Evolutionary conservation across 2,329 filamentous ascomycete species (phyloP).

Genomic region (Stenocarpella maydis): DNA sequence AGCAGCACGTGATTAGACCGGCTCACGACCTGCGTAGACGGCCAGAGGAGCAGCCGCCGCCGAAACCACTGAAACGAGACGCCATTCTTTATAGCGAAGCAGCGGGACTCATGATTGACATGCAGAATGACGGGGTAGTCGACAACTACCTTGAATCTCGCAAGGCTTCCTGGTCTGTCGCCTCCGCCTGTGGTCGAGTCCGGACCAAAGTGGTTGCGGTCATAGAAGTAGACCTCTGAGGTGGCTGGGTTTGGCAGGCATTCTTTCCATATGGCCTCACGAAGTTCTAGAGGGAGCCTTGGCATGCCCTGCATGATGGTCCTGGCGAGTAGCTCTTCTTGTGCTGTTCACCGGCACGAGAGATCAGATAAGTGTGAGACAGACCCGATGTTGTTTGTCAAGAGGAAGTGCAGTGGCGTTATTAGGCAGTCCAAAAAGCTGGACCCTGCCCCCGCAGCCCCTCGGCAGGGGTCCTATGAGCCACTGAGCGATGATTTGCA

Average conservation of each 20-base stretch:
- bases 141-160: slow-evolving; percentile 18
- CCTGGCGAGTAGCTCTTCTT: not conserved
- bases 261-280: slow-evolving; percentile 6
- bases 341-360: not conserved
- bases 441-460: not conserved
- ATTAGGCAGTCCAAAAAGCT: not conserved
- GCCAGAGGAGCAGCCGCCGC: not conserved
- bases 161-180: not conserved
- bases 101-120: slow-evolving; percentile 13
- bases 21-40: not conserved
- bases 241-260: slow-evolving; percentile 11
- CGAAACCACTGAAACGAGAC: slow-evolving; percentile 19
- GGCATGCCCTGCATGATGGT: not conserved
- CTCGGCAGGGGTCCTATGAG: not conserved
- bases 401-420: not conserved
- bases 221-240: slow-evolving; percentile 26
- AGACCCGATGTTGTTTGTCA: not conserved
- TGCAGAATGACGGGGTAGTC: slow-evolving; percentile 23
- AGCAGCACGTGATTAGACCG: not conserved
- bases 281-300: slow-evolving; percentile 19
- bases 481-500: not conserved
- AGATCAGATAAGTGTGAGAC: not conserved
- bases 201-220: slow-evolving; percentile 6
- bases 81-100: not conserved
- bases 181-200: not conserved